These are phyloP conservation scores for Ophiostoma angusticollis DNA, from an alignment of 2,329 filamentous ascomycete species.

Conservation along the genomic window DNA sequence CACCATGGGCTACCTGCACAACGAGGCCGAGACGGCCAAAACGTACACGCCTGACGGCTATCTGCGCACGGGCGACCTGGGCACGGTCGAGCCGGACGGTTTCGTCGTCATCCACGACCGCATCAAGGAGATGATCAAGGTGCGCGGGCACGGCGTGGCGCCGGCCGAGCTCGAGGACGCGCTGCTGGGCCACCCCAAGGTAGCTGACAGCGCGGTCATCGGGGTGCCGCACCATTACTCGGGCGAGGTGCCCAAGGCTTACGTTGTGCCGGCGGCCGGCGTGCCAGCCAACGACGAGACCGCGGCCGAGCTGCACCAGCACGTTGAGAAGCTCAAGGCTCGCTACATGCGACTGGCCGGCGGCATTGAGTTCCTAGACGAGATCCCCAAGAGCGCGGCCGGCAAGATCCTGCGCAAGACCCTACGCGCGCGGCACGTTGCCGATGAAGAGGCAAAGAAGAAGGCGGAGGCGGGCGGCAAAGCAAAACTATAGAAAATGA, in stretches of 20 bases:
- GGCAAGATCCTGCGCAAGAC: slow-evolving; percentile 44
- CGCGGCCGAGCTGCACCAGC: background rate
- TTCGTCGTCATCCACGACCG: slow-evolving; percentile 46
- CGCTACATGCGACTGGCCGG: slow-evolving; percentile 38
- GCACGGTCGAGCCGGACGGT: slow-evolving; percentile 40
- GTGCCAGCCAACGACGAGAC: background rate
- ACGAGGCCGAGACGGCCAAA: slow-evolving; percentile 28
- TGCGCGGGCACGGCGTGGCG: slow-evolving; percentile 49
- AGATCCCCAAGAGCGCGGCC: slow-evolving; percentile 33
- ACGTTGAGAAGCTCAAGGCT: slow-evolving; percentile 15
- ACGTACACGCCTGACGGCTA: slow-evolving; percentile 43
- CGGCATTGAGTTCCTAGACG: slow-evolving; percentile 39
- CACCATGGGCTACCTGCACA: slow-evolving; percentile 36
- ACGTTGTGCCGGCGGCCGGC: slow-evolving; percentile 28
- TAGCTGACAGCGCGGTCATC: slow-evolving; percentile 45
- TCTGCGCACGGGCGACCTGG: slow-evolving; percentile 47
- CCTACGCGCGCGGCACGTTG: too few relatives aligned
- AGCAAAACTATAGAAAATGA: background rate
- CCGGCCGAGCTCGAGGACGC: slow-evolving; percentile 52
- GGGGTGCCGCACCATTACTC: slow-evolving; percentile 40
- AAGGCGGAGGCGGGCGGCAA: background rate
- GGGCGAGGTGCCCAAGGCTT: slow-evolving; percentile 45
- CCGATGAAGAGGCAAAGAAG: background rate
- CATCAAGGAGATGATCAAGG: slow-evolving; percentile 58
- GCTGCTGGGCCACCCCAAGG: slow-evolving; percentile 41